These are phyloP conservation scores for Erodium maritimum DNA, from an alignment of 345 rosid genomes.

Conservation along the genomic window DNA sequence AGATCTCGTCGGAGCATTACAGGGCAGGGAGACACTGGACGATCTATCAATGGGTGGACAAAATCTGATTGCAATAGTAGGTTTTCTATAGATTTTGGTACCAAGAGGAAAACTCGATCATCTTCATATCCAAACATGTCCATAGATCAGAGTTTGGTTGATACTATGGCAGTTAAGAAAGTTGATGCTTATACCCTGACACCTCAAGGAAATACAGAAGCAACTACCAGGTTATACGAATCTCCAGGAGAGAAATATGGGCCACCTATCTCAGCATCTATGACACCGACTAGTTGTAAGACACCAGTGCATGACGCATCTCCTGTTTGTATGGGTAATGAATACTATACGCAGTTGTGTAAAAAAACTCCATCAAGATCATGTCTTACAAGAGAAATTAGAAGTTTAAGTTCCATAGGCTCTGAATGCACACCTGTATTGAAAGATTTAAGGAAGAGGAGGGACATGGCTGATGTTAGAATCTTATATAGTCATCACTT, in stretches of 20 bases:
- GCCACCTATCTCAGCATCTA: conserved; percentile 16
- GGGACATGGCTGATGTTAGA: conserved; percentile 51
- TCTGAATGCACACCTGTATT: conserved; percentile 28
- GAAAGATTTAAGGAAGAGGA: conserved; percentile 60
- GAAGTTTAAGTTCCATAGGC: conserved; percentile 25
- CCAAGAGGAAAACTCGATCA: conserved; percentile 19
- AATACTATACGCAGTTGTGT: conserved; percentile 48
- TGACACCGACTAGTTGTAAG: conserved; percentile 24
- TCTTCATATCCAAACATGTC: conserved; percentile 1
- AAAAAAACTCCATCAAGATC: conserved; percentile 38
- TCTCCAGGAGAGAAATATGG: conserved; percentile 17
- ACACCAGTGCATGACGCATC: conserved; percentile 43
- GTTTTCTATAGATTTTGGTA: conserved; percentile 10
- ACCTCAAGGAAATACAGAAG: conserved; percentile 11
- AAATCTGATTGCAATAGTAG: no score
- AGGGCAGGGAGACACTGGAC: conserved; percentile 1
- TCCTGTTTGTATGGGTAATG: conserved; percentile 76
- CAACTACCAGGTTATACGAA: conserved; percentile 11
- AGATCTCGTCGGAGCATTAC: conserved; percentile 33
- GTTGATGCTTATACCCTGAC: conserved; percentile 10
- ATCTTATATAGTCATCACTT: conserved; percentile 84
- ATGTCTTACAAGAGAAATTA: conserved; percentile 35
- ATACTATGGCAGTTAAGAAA: conserved; percentile 7
- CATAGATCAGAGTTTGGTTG: neutral
- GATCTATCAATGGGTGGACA: no score